Evolutionary conservation across 1,139 yeast genomes (phyloP), one percentile per base, ranked within the genome.

Genomic region (Spencermartinsiella ligniputridi): DNA sequence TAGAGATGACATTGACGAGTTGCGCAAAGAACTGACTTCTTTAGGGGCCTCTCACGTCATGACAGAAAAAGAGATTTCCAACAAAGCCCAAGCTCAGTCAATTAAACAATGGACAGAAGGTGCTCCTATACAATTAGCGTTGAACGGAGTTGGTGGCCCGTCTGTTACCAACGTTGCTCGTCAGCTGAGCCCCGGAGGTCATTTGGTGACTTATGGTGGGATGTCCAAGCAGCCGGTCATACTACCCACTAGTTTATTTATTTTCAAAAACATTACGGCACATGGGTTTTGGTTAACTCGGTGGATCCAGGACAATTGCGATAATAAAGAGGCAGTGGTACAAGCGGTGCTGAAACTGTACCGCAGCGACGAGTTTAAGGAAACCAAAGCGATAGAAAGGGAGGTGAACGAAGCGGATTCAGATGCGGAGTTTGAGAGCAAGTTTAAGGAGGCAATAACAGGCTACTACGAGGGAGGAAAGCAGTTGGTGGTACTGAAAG

Each of bases 181-280:
- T 53, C 89, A 89, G 61, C 74, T 92, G 51, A 79, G 77, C 42
- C 74, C 78, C 50, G 87, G 89, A 24, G 81, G 80, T 1, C 74
- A 84, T 52, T 72, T 92, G 73, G 79, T 86, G 57, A 89, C 98
- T 0, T 92, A 92, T 62, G 99, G 99, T 22, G 98, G 96, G 40
- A 92, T 92, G 98, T 87, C 97, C 3, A 81, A 82, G 72, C 92
- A 88, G 67, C 98, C 98, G 2, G 94, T 94, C 20, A 76, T 79
- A 15, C 67, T 92, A 48, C 97, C 97, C 35, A 88, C 97, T 1
- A 79, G 96, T 1, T 69, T 87, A 50, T 86, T 87, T 60, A 90
- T 94, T 53, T 92, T 92, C 72, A 92, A 89, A 64, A 85, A 90
- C 60, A 67, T 92, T 49, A 82, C 86, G 16, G 81, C 90, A 47